These are phyloP conservation scores for Phycomyces blakesleeanus DNA, from an alignment of 192 early-diverging fungal genomes.

Conservation along the genomic window DNA sequence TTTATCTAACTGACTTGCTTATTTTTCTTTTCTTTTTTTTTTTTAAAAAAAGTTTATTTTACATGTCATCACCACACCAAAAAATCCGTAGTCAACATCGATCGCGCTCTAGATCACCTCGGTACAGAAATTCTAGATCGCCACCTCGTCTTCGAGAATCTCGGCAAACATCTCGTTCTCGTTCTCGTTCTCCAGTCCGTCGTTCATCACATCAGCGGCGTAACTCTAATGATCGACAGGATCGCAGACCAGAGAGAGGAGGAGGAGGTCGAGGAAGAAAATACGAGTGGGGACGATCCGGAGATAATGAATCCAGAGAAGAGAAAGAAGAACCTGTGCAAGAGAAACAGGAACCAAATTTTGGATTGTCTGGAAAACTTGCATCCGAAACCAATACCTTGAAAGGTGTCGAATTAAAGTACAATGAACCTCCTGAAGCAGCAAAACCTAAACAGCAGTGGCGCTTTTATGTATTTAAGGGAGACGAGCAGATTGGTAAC, in stretches of 20 bases:
- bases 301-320: conserved; percentile 31
- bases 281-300: conserved; percentile 37
- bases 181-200: conserved; percentile 3
- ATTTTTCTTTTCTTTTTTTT: conserved; percentile 4
- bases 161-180: conserved; percentile 7
- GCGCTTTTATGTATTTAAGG: conserved; percentile 94
- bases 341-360: conserved; percentile 76
- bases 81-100: not conserved
- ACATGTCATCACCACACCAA: conserved; percentile 12
- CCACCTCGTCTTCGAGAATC: not conserved
- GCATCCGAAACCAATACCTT: conserved; percentile 85
- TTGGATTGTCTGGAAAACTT: conserved; percentile 80
- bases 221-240: not conserved
- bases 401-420: conserved; percentile 87
- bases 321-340: conserved; percentile 32
- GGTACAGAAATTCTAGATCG: not conserved
- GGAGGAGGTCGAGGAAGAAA: conserved; percentile 19
- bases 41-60: not conserved
- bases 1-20: not conserved
- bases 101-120: conserved; percentile 15
- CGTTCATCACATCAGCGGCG: conserved; percentile 1
- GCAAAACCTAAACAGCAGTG: conserved; percentile 69
- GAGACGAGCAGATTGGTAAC: conserved; percentile 80
- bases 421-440: conserved; percentile 89
- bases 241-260: conserved; percentile 4